Evolutionary conservation across 1,139 yeast species (phyloP).

Genomic region (Blastobotrys capitulatus): DNA sequence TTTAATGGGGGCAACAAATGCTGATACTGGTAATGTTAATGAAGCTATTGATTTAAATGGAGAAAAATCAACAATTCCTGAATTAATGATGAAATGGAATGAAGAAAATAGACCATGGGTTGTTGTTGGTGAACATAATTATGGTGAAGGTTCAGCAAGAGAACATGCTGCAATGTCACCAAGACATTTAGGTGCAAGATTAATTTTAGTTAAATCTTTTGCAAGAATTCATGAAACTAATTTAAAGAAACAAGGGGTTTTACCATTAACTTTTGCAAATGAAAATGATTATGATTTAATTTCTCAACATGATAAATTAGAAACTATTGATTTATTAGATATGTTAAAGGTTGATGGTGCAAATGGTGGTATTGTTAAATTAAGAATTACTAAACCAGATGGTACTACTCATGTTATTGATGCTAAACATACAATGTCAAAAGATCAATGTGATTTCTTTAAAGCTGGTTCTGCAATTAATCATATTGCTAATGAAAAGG

Average conservation of each 20-base stretch:
- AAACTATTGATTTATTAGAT: constrained; percentile 71
- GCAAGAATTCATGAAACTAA: constrained; percentile 94
- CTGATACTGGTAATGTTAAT: constrained; percentile 95
- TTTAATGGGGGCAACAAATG: constrained; percentile 92
- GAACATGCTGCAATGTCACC: constrained; percentile 98
- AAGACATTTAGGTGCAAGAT: constrained; percentile 83
- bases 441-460: constrained; percentile 92
- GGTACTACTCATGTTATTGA: constrained; percentile 67
- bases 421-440: constrained; percentile 93
- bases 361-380: constrained; percentile 73
- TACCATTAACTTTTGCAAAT: constrained; percentile 86
- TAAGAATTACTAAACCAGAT: constrained; percentile 68
- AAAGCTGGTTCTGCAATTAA: constrained; percentile 97
- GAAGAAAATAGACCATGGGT: constrained; percentile 80
- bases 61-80: constrained; percentile 73
- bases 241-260: constrained; percentile 92
- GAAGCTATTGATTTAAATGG: constrained; percentile 86
- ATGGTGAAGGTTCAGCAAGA: constrained; percentile 99
- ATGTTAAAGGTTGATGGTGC: constrained; percentile 77
- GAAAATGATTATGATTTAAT: constrained; percentile 83
- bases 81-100: constrained; percentile 94
- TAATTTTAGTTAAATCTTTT: constrained; percentile 87
- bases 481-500: constrained; percentile 59
- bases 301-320: constrained; percentile 68
- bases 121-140: constrained; percentile 95